Base-by-base conservation (phyloP, 1,284 basidiomycete species). In the Ganoderma boninense region DNA sequence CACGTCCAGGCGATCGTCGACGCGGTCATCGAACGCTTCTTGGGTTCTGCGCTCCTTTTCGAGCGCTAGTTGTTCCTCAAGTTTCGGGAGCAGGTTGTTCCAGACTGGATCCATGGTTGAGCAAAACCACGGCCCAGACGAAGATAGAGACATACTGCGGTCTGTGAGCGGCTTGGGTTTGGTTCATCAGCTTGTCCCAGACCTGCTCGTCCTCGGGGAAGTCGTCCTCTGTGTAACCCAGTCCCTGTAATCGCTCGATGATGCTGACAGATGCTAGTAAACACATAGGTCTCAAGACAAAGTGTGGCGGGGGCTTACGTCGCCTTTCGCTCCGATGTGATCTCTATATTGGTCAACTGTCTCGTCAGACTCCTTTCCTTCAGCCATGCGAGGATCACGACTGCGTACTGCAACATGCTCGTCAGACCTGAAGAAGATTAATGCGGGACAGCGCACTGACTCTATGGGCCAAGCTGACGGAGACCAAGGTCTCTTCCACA, bases 71-170 rank as follows among this genome's bases (percentile, higher is more conserved):
- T 57, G 43, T 10, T 20, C 61, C 40, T 69, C 66, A 38, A 72
- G 71, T 38, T 67, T 72, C 11, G 71, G 71, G 1, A 46, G 66
- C 29, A 69, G 26, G 23, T 67, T 69, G 7, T n/a, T 65, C 71
- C 71, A 72, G 8, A 67, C 71, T 72, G 32, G 18, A 6, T 26
- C 32, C 29, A 32, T 32, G 29, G 14, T 29, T 26, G n/a, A 16
- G 20, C 1, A 11, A 11, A 20, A 35, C 0, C 20, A 16, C 16
- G 13, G 14, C 49, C 3, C n/a, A 40, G 40, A 32, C 16, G 42
- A 46, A 4, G 20, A n/a, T 7, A 2, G 16, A 4, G 8, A 72
- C 68, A 23, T 60, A 72, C 71, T 62, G 32, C 38, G 38, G 10
- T 38, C 38, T 1, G 38, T 38, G 10, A 70, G 60, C 44, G 52